Evolutionary conservation across 1,139 yeast species (phyloP), one percentile per base, ranked within the genome.

Genomic region (Nakaseomyces kungkrabaensis): DNA sequence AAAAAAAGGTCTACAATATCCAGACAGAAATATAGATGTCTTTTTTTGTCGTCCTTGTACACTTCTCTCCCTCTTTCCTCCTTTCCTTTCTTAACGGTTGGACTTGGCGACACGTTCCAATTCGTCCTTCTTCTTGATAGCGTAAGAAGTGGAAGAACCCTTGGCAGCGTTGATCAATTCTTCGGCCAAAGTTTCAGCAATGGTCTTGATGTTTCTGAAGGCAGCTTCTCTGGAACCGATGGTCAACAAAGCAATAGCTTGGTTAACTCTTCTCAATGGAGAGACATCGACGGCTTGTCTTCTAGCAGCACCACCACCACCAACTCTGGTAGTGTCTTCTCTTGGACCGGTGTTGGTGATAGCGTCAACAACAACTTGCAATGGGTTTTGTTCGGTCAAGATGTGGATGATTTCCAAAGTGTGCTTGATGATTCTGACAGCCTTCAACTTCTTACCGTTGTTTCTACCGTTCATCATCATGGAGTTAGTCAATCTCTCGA

Each of bases 281-380:
- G 98, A 90, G 64, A 94, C 99, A 88, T 94, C 99, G 73, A 94
- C 99, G 67, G 99, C 98, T 81, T 94, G 98, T 85, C 99, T 89
- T 85, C 98, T 92, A 69, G 95, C 99, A 72, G 98, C 87, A 85
- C 98, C 98, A 71, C 97, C 90, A 72, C 97, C 90, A 79, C 99
- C 99, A 69, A 94, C 92, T 87, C 98, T 90, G 82, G 99, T 94
- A 72, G 98, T 88, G 79, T 94, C 99, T 83, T 94, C 99, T 83
- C 98, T 89, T 77, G 98, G 95, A 77, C 99, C 99, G 67, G 97
- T 87, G 96, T 94, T 94, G 79, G 89, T 90, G 72, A 94, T 85
- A 68, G 98, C 99, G 70, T 94, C 99, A 76, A 94, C 97, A 70
- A 92, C 80, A 71, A 94, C 96, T 82, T 94, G 99, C 77, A 94